phyloP scores from a whole-genome alignment of 257 asterid species.

The Nicotiana tabacum region DNA sequence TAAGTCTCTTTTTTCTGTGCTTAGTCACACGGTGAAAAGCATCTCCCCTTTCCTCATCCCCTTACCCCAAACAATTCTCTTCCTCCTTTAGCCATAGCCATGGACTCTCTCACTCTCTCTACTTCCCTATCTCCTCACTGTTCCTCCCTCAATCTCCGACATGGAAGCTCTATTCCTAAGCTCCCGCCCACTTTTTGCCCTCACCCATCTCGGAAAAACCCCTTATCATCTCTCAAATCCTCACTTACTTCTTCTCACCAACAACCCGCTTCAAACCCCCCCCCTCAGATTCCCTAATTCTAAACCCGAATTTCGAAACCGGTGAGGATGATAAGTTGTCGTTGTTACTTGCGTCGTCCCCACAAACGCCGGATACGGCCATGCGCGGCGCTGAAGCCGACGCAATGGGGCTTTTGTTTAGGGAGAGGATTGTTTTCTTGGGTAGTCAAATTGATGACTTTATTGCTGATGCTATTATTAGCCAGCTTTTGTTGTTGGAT shows the following conservation, averaged over 20 bases:
- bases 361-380: constrained; percentile 58
- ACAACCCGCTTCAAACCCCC: constrained; percentile 21
- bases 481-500: constrained; percentile 82
- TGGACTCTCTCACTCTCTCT: constrained; percentile 64
- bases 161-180: background rate
- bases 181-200: constrained; percentile 2
- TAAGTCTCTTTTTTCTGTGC: background rate
- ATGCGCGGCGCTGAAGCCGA: constrained; percentile 73
- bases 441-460: constrained; percentile 73
- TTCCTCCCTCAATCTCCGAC: background rate
- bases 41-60: constrained; percentile 6
- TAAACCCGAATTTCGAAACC: background rate
- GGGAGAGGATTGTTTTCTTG: constrained; percentile 87
- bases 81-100: constrained; percentile 3
- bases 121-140: constrained; percentile 30
- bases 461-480: constrained; percentile 79
- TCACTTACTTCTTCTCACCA: constrained; percentile 20
- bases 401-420: constrained; percentile 75
- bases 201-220: constrained; percentile 8
- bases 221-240: constrained; percentile 23
- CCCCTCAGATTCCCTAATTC: constrained; percentile 8
- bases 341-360: constrained; percentile 29
- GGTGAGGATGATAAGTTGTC: constrained; percentile 31
- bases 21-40: background rate
- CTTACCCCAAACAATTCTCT: background rate